Percentiles rank a stretch among this genome's conserved stretches.
Conservation (phyloP, 805 yeast genomes). For the Jamesozyma hellenica region DNA sequence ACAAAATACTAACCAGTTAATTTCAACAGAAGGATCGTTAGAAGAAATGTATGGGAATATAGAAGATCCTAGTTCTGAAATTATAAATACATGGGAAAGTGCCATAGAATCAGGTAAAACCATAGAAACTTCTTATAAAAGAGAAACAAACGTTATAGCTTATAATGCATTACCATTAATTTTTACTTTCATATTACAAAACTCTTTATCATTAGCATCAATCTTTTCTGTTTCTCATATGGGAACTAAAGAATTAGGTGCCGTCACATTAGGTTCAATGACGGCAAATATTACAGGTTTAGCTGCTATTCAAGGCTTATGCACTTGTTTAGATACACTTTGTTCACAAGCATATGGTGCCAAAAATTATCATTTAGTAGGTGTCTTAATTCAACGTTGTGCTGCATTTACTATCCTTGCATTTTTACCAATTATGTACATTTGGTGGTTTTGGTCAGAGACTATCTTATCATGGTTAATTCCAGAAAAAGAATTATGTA, state of each 20-base stretch:
- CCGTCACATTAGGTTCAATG: conserved; percentile 66
- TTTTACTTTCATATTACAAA: conserved; percentile 58
- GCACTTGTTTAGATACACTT: conserved; percentile 70
- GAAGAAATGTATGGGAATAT: conserved; percentile 10
- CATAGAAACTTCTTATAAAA: conserved; percentile 28
- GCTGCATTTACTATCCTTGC: conserved; percentile 47
- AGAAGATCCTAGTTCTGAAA: conserved; percentile 11
- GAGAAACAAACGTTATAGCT: conserved; percentile 34
- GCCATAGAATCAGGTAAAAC: conserved; percentile 25
- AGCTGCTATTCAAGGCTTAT: conserved; percentile 65
- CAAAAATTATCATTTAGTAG: conserved; percentile 52
- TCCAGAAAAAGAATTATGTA: conserved; percentile 37
- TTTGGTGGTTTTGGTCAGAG: conserved; percentile 55
- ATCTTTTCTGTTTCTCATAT: conserved; percentile 69
- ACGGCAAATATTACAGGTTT: conserved; percentile 69
- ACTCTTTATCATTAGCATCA: conserved; percentile 65
- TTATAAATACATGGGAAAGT: conserved; percentile 23
- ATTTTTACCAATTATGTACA: conserved; percentile 42
- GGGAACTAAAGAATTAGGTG: conserved; percentile 64
- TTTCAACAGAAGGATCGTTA: neutral
- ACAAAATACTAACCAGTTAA: neutral
- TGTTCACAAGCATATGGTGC: conserved; percentile 75
- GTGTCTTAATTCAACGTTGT: conserved; percentile 60
- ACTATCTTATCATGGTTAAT: conserved; percentile 37
- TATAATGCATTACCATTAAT: conserved; percentile 52